Percentiles rank a stretch among this genome's conserved stretches.
phyloP scores from a whole-genome alignment of 768 basidiomycete genomes.

The Porpolomopsis calyptriformis region DNA sequence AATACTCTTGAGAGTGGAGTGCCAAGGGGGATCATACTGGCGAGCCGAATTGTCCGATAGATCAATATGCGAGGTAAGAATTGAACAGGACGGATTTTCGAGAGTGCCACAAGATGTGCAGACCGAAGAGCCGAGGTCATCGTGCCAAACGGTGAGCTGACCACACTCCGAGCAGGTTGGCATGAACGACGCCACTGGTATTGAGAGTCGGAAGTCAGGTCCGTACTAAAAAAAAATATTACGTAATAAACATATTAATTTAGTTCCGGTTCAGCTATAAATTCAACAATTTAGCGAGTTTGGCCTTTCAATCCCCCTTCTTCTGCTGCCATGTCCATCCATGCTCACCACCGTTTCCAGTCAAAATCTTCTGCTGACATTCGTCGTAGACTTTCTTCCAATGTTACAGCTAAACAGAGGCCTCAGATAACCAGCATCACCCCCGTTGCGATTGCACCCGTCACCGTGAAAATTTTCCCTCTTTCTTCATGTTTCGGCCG shows the following conservation, averaged over 20 bases:
- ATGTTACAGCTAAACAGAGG: constrained; percentile 31
- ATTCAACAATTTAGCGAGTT: neutral
- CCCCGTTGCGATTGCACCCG: constrained; percentile 42
- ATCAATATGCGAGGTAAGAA: constrained; percentile 42
- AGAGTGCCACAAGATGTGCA: constrained; percentile 70
- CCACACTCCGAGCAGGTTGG: constrained; percentile 45
- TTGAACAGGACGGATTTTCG: constrained; percentile 46
- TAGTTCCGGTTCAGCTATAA: neutral
- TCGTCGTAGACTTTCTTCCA: constrained; percentile 59
- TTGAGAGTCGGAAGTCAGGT: neutral
- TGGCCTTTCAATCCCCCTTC: constrained; percentile 11
- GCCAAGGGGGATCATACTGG: constrained; percentile 18
- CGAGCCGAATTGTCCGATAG: constrained; percentile 22
- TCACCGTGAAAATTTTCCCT: constrained; percentile 40
- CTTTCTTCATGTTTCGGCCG: constrained; percentile 14
- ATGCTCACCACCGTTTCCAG: constrained; percentile 38
- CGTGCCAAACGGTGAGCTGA: constrained; percentile 41
- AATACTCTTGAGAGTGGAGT: constrained; percentile 37
- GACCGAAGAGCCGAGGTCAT: constrained; percentile 47
- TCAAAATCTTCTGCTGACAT: constrained; percentile 55
- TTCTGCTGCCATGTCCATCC: constrained; percentile 40
- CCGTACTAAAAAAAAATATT: neutral
- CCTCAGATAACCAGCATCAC: constrained; percentile 40
- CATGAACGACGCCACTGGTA: neutral
- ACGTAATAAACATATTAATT: neutral